Conservation (phyloP, 805 yeast genomes). For the Cyberlindnera mycetangii region DNA sequence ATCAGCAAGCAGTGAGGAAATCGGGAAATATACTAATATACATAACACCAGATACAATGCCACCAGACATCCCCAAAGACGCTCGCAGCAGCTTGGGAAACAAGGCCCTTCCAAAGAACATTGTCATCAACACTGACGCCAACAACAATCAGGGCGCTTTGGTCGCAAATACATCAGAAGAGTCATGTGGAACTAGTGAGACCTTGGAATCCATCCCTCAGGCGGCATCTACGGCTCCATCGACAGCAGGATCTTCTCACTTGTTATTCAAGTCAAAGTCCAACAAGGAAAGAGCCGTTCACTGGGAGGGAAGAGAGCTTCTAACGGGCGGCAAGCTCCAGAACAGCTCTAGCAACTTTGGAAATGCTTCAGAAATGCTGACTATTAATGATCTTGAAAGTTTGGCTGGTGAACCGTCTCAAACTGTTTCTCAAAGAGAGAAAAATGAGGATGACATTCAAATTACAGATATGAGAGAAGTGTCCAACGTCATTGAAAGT, state of each 20-base stretch:
- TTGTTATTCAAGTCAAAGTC: slow-evolving; percentile 2
- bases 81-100: slow-evolving; percentile 20
- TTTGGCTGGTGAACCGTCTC: not conserved
- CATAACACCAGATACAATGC: slow-evolving; percentile 12
- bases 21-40: too few species aligned
- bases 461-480: slow-evolving; percentile 39
- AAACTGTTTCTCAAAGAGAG: not conserved
- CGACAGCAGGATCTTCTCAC: slow-evolving; percentile 10
- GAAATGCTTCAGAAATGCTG: too few species aligned
- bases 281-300: too few species aligned
- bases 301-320: too few species aligned
- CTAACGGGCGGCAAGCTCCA: not conserved
- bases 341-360: not conserved
- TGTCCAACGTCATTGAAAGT: slow-evolving; percentile 9
- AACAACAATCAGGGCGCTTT: slow-evolving; percentile 1
- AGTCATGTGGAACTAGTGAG: slow-evolving; percentile 6
- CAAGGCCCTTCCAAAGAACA: slow-evolving; percentile 24
- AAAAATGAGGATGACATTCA: slow-evolving; percentile 34
- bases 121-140: slow-evolving; percentile 22
- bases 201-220: slow-evolving; percentile 5
- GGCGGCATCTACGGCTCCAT: slow-evolving; percentile 13
- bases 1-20: too few species aligned
- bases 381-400: not conserved
- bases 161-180: slow-evolving; percentile 2
- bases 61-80: slow-evolving; percentile 27